A percentile compares a stretch with the other conserved stretches of the same genome.
Evolutionary conservation across 2,329 filamentous ascomycete species (phyloP).

Genomic region (Waltergamsia citrina): DNA sequence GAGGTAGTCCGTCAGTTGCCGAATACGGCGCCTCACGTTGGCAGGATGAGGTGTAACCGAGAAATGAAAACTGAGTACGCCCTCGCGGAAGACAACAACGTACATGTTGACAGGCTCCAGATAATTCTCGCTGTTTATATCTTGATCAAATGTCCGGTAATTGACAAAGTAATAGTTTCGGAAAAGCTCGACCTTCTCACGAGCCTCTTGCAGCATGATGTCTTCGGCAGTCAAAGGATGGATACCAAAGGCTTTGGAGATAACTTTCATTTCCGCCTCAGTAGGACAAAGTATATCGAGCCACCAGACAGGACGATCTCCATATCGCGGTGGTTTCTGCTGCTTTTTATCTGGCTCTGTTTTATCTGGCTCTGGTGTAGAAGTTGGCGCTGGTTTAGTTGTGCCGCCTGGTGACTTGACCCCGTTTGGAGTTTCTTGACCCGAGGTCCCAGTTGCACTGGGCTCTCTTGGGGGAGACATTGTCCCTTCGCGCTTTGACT

Average conservation of each 20-base stretch:
- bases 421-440: constrained; percentile 36
- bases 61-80: constrained; percentile 94
- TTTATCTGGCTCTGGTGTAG: neutral
- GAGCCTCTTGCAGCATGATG: constrained; percentile 93
- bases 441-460: constrained; percentile 20
- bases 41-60: constrained; percentile 92
- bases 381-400: constrained; percentile 1
- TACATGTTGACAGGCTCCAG: constrained; percentile 97
- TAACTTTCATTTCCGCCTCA: constrained; percentile 88
- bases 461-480: constrained; percentile 19
- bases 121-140: constrained; percentile 79
- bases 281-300: constrained; percentile 86
- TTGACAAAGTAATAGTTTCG: constrained; percentile 98
- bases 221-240: constrained; percentile 94
- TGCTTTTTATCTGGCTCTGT: constrained; percentile 6
- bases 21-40: constrained; percentile 87
- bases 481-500: constrained; percentile 15
- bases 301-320: constrained; percentile 92
- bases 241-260: constrained; percentile 89
- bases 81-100: constrained; percentile 91
- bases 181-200: constrained; percentile 97
- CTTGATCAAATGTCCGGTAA: constrained; percentile 95
- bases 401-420: constrained; percentile 24
- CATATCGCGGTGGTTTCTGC: constrained; percentile 47
- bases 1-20: constrained; percentile 88